Conservation (phyloP, 148 eudicot genomes). For the Simmondsia chinensis region DNA sequence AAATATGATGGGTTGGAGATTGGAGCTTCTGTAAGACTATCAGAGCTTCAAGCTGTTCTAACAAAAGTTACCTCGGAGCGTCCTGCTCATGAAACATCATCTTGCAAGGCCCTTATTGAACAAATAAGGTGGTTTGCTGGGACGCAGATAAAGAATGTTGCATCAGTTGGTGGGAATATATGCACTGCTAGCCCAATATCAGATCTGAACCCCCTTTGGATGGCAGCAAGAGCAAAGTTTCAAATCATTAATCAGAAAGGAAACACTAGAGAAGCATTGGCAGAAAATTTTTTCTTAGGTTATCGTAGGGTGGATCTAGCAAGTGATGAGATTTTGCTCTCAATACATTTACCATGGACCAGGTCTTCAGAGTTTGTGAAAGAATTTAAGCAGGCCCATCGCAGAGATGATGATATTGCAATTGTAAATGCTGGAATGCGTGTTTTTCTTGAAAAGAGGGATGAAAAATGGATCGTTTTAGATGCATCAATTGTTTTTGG, state of each 20-base stretch:
- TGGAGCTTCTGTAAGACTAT: conserved; percentile 79
- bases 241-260: conserved; percentile 62
- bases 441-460: conserved; percentile 56
- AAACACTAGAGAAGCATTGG: conserved; percentile 45
- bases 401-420: conserved; percentile 98
- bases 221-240: conserved; percentile 86
- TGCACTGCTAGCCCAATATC: conserved; percentile 99
- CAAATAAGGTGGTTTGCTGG: conserved; percentile 99
- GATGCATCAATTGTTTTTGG: conserved; percentile 93
- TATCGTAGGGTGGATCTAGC: conserved; percentile 87
- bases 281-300: conserved; percentile 84
- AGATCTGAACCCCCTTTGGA: conserved; percentile 97
- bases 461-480: conserved; percentile 63
- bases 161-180: conserved; percentile 93
- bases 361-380: conserved; percentile 65
- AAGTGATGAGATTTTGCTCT: conserved; percentile 67
- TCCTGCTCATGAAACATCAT: conserved; percentile 51
- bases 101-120: conserved; percentile 76
- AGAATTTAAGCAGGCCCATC: conserved; percentile 96
- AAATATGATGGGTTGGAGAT: conserved; percentile 86
- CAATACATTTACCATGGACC: conserved; percentile 85
- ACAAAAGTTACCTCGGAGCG: conserved; percentile 37
- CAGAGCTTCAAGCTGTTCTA: conserved; percentile 49
- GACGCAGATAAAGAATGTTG: conserved; percentile 92
- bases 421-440: conserved; percentile 97